A percentile compares a stretch with the other conserved stretches of the same genome.
phyloP scores from a whole-genome alignment of 176 grass and related monocot species.

The Paspalum vaginatum region DNA sequence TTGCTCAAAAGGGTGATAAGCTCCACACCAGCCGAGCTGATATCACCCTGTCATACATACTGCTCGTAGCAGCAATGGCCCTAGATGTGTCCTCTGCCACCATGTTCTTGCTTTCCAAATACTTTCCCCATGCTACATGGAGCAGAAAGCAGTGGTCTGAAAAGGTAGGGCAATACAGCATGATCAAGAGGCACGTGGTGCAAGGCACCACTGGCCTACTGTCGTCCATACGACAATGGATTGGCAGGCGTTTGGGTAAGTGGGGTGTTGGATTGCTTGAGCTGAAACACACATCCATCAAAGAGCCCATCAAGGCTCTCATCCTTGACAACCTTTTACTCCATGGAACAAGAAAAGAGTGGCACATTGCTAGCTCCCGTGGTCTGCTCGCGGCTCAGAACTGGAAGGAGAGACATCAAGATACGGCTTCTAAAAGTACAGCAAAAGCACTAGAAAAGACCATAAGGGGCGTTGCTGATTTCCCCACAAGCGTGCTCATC shows the following conservation, averaged over 20 bases:
- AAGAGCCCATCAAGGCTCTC: neutral
- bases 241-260: neutral
- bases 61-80: too few species aligned
- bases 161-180: neutral
- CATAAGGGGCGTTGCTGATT: neutral
- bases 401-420: neutral
- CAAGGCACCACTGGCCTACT: neutral
- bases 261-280: neutral
- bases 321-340: neutral
- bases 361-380: too few species aligned
- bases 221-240: neutral
- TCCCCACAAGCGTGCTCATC: neutral
- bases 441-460: neutral
- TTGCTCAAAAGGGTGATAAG: too few species aligned
- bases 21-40: too few species aligned
- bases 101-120: too few species aligned
- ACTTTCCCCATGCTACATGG: too few species aligned
- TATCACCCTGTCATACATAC: too few species aligned
- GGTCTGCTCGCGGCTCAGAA: too few species aligned
- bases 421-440: too few species aligned
- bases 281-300: neutral
- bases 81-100: too few species aligned
- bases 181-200: neutral
- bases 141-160: neutral
- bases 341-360: accelerated